Evolutionary conservation across 805 yeast species (phyloP), one percentile per base, ranked within the genome.

Genomic region (Hanseniaspora singularis): DNA sequence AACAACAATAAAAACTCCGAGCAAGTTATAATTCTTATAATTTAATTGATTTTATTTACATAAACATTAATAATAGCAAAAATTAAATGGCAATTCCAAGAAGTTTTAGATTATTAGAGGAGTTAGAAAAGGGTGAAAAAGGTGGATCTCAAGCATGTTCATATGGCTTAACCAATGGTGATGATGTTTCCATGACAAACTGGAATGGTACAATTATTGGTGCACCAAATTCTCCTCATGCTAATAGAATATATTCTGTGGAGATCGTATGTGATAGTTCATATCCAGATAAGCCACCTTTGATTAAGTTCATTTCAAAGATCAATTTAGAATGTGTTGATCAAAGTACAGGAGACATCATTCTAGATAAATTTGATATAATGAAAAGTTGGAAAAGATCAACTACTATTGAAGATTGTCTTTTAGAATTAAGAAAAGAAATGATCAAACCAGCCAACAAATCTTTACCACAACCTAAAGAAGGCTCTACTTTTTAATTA

Each of bases 141-240:
- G 99, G 98, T 18, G 96, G 97, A 18, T 92, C 96, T 22, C 97
- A 92, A 63, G 83, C 95, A 14, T 88, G 95, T 62, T 89, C 97
- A 19, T 86, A 92, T 58, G 99, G 99, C 0, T 72, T 92, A 39
- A 78, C 85, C 20, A 89, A 85, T 57, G 78, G 81, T 52, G 95
- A 84, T 57, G 99, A 92, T 61, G 84, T 88, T 54, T 69, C 87
- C 43, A 85, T 92, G 94, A 82, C 95, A 10, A 66, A 81, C 57
- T 92, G 99, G 99, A 92, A 88, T 65, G 98, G 96, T 11, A 92
- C 99, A 28, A 89, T 92, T 44, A 69, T 92, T 53, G 99, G 99
- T 0, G 98, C 99, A 3, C 98, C 98, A 30, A 94, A 83, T 58
- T 76, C 77, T 41, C 68, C 75, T 23, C 96, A 89, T 62, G 96